phyloP scores from a whole-genome alignment of 1,139 yeast genomes.

The Meyerozyma carpophila region DNA sequence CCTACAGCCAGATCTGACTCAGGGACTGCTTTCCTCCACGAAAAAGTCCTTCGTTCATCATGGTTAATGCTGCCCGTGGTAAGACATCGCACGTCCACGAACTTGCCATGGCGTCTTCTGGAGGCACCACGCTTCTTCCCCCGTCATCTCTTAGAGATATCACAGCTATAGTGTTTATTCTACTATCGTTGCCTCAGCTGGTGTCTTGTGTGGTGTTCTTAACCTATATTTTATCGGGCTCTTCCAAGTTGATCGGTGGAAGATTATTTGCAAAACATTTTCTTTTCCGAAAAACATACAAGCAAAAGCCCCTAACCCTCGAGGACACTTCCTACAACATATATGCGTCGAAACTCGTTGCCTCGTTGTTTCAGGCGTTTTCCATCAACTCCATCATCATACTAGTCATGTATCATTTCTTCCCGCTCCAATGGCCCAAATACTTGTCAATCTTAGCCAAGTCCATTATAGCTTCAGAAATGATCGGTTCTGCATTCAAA shows the following conservation, averaged over 20 bases:
- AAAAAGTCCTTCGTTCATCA: neutral
- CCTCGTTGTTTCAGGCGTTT: constrained; percentile 18
- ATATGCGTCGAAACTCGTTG: constrained; percentile 14
- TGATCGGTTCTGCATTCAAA: constrained; percentile 35
- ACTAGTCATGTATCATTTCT: constrained; percentile 21
- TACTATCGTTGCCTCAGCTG: constrained; percentile 38
- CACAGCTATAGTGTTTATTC: constrained; percentile 35
- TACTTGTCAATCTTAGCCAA: constrained; percentile 43
- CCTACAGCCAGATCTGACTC: neutral
- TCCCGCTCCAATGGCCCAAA: constrained; percentile 30
- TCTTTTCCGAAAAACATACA: constrained; percentile 9
- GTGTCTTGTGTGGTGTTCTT: constrained; percentile 32
- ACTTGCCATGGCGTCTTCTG: neutral
- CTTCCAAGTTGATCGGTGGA: constrained; percentile 38
- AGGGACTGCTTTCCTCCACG: neutral
- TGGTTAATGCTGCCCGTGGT: neutral
- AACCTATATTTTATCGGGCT: constrained; percentile 37
- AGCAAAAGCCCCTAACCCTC: constrained; percentile 6
- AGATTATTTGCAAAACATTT: constrained; percentile 25
- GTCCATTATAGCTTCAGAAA: constrained; percentile 45
- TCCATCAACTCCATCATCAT: constrained; percentile 27
- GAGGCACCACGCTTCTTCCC: constrained; percentile 18
- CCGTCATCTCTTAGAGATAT: constrained; percentile 38
- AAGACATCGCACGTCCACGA: neutral
- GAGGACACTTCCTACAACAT: constrained; percentile 6